Evolutionary conservation across 352 stramenopile genomes (phyloP).

Genomic region (Vaucheria bursata): DNA sequence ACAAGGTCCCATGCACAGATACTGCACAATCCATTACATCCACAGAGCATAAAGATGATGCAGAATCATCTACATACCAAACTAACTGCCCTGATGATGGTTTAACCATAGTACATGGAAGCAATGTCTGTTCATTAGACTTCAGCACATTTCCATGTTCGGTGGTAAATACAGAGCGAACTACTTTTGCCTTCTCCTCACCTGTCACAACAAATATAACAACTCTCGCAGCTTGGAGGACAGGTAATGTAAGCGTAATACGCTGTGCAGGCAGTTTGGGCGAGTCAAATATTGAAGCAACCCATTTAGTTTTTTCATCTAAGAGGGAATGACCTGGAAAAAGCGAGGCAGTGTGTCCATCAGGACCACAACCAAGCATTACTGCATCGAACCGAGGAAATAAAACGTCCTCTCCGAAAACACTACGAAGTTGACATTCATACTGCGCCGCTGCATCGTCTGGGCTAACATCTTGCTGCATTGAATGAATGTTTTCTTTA

Average conservation of each 20-base stretch:
- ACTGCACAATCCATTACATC: neutral
- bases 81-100: neutral
- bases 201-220: constrained; percentile 80
- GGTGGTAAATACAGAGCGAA: constrained; percentile 49
- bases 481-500: constrained; percentile 73
- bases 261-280: constrained; percentile 89
- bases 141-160: neutral
- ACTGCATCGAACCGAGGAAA: constrained; percentile 83
- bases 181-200: constrained; percentile 70
- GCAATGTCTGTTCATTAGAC: neutral
- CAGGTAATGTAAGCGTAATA: constrained; percentile 91
- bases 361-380: constrained; percentile 90
- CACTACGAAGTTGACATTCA: constrained; percentile 48
- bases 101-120: neutral
- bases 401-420: constrained; percentile 10
- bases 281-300: constrained; percentile 90
- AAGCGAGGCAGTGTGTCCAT: constrained; percentile 95
- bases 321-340: constrained; percentile 88
- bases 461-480: constrained; percentile 67
- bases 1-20: neutral
- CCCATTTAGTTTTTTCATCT: constrained; percentile 62
- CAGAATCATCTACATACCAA: neutral
- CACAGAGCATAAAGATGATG: neutral
- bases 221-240: constrained; percentile 78
- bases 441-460: constrained; percentile 53